phyloP scores from a whole-genome alignment of 2,329 filamentous ascomycete genomes.

The Orbilia blumenaviensis region DNA sequence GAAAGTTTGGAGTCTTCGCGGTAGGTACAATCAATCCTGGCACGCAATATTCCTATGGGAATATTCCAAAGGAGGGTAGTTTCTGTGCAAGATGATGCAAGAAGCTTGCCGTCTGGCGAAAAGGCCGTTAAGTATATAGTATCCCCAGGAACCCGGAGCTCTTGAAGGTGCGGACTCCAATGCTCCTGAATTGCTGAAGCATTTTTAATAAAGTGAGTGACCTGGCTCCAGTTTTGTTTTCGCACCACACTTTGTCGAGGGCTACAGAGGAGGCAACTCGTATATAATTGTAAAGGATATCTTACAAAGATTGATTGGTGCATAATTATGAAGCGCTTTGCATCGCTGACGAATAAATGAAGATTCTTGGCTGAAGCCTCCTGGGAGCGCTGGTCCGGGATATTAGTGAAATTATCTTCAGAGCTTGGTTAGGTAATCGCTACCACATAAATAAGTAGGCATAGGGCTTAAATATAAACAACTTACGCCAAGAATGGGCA shows the following conservation, averaged over 20 bases:
- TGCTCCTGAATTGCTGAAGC: neutral
- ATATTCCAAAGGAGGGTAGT: neutral
- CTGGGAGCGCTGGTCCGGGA: too few relatives aligned
- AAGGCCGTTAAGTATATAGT: neutral
- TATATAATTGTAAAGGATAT: neutral
- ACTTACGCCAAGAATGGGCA: neutral
- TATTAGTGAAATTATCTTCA: too few relatives aligned
- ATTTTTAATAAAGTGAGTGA: neutral
- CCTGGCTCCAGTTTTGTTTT: neutral
- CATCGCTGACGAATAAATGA: neutral
- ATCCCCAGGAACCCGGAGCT: neutral
- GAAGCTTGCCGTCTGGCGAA: neutral
- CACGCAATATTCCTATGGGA: neutral
- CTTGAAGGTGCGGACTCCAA: neutral
- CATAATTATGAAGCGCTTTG: neutral
- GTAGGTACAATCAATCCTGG: neutral
- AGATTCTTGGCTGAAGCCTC: neutral
- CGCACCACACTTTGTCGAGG: neutral
- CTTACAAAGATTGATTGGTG: neutral
- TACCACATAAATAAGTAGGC: too few relatives aligned
- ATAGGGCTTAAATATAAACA: neutral
- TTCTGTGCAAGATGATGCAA: neutral
- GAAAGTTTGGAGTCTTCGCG: too few relatives aligned
- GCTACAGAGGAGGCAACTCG: neutral
- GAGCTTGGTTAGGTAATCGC: too few relatives aligned